Percentiles rank a stretch among this genome's conserved stretches.
These are phyloP conservation scores for Raphanus hybrid DNA, from an alignment of 441 rosid species.

Conservation along the genomic window DNA sequence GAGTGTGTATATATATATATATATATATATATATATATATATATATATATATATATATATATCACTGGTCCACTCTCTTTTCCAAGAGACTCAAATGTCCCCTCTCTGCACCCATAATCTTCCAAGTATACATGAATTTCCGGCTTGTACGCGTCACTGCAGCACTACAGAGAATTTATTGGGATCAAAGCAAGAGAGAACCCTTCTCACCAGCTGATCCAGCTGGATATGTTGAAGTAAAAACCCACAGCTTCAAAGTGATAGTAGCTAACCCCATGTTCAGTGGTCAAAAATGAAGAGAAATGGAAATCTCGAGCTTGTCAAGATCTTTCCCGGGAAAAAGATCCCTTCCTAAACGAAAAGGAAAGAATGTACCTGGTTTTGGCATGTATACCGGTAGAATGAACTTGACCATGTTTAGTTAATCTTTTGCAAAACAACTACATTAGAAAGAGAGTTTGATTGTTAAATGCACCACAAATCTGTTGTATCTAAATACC, in stretches of 20 bases:
- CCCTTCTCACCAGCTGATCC: slow-evolving; percentile 39
- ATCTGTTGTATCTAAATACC: slow-evolving; percentile 47
- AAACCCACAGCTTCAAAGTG: slow-evolving; percentile 46
- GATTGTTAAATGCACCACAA: background rate
- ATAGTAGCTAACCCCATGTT: slow-evolving; percentile 46
- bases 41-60: no score
- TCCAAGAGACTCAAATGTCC: slow-evolving; percentile 39
- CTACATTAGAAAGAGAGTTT: background rate
- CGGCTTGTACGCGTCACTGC: slow-evolving; percentile 25
- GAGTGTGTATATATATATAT: no score
- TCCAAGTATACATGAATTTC: slow-evolving; percentile 33
- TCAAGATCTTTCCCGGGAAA: slow-evolving; percentile 92
- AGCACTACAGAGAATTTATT: slow-evolving; percentile 44
- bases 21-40: no score
- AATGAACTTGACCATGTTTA: no score
- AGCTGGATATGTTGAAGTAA: slow-evolving; percentile 35
- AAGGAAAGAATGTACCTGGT: slow-evolving; percentile 78
- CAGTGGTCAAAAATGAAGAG: slow-evolving; percentile 59
- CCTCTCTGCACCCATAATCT: slow-evolving; percentile 37
- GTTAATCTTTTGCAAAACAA: no score
- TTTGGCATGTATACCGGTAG: slow-evolving; percentile 43
- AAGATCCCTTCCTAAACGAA: slow-evolving; percentile 77
- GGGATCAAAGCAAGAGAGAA: slow-evolving; percentile 33
- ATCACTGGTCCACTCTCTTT: slow-evolving; percentile 35
- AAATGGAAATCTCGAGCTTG: slow-evolving; percentile 76